Percentiles rank a stretch among this genome's conserved stretches.
Conservation (phyloP, 805 yeast species). For the Candida sphagnicola region DNA sequence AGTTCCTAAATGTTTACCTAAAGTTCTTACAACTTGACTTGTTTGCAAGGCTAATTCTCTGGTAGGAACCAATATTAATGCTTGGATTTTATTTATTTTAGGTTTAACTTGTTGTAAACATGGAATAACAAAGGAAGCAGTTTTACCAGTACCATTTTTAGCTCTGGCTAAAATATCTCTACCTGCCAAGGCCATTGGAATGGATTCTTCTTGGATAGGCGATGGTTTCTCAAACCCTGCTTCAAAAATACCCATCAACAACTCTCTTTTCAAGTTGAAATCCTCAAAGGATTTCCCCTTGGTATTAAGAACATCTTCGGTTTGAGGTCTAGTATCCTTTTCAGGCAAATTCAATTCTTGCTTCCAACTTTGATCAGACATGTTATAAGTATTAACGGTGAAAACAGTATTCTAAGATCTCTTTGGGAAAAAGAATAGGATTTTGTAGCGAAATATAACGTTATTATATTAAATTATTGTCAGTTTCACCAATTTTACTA, state of each 20-base stretch:
- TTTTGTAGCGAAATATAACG: no score
- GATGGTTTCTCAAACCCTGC: slow-evolving; percentile 98
- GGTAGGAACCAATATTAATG: slow-evolving; percentile 91
- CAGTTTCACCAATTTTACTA: no score
- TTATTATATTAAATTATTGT: no score
- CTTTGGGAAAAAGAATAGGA: no score
- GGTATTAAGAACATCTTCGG: slow-evolving; percentile 91
- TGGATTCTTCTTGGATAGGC: slow-evolving; percentile 96
- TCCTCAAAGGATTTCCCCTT: slow-evolving; percentile 92
- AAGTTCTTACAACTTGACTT: slow-evolving; percentile 92
- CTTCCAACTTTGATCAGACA: slow-evolving; percentile 54
- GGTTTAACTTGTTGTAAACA: slow-evolving; percentile 86
- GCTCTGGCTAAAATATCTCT: slow-evolving; percentile 97
- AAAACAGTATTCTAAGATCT: no score
- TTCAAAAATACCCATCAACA: slow-evolving; percentile 97
- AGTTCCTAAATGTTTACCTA: slow-evolving; percentile 89
- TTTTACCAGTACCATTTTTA: slow-evolving; percentile 97
- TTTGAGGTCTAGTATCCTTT: slow-evolving; percentile 91
- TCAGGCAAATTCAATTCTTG: slow-evolving; percentile 66
- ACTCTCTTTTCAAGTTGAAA: slow-evolving; percentile 84
- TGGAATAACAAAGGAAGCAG: slow-evolving; percentile 96
- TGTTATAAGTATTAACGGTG: slow-evolving; percentile 1
- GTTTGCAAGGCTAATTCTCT: slow-evolving; percentile 98
- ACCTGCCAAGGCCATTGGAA: slow-evolving; percentile 93
- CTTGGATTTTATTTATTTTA: slow-evolving; percentile 79